A percentile compares a stretch with the other conserved stretches of the same genome.
phyloP scores from a whole-genome alignment of 805 yeast species.

The Cyberlindnera euphorbiiphila region DNA sequence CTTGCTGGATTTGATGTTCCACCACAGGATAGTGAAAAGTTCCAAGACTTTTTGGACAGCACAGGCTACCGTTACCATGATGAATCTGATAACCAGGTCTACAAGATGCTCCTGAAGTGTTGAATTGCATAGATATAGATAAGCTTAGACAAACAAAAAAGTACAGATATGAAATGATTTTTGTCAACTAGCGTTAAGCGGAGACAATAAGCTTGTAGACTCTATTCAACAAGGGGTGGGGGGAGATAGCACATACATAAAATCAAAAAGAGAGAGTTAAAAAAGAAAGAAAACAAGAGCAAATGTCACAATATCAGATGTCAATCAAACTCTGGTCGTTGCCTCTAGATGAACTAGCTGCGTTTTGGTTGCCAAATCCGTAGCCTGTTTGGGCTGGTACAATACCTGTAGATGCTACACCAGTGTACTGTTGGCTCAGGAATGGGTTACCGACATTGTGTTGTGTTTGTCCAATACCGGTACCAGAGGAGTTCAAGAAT shows the following conservation, averaged over 20 bases:
- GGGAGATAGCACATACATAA: neutral
- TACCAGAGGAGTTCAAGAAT: constrained; percentile 85
- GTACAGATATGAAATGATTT: too few species aligned
- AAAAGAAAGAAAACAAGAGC: neutral
- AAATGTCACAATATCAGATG: constrained; percentile 14
- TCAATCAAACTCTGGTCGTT: constrained; percentile 29
- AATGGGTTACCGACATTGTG: constrained; percentile 36
- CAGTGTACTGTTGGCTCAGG: constrained; percentile 65
- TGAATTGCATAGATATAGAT: too few species aligned
- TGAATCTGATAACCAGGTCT: constrained; percentile 85
- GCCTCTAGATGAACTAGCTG: constrained; percentile 15
- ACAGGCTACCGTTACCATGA: constrained; percentile 76
- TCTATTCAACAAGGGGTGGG: too few species aligned
- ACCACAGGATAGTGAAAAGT: constrained; percentile 55
- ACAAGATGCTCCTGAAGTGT: constrained; percentile 64
- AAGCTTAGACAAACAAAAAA: too few species aligned
- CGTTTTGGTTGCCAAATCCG: constrained; percentile 81
- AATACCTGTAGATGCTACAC: constrained; percentile 60
- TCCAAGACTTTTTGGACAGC: constrained; percentile 62
- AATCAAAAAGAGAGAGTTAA: neutral
- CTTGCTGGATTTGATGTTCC: constrained; percentile 90
- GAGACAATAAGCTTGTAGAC: too few species aligned
- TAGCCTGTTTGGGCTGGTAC: constrained; percentile 88
- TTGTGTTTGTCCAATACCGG: constrained; percentile 46
- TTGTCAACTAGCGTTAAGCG: too few species aligned